Evolutionary conservation across 306 rosid genomes (phyloP).

Genomic region (Geum urbanum): DNA sequence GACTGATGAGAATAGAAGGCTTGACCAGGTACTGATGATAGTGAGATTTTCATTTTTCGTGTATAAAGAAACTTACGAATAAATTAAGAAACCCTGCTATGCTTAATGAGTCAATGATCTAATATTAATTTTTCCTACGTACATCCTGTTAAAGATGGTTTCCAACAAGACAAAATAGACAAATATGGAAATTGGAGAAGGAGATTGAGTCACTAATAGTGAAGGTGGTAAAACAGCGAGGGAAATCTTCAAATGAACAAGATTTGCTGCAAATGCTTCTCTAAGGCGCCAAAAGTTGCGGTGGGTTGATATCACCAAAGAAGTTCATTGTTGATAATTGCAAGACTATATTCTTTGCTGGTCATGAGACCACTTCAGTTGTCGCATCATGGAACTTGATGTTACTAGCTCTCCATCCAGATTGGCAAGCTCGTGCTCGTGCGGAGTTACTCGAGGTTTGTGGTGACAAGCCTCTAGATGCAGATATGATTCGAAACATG

Average conservation of each 20-base stretch:
- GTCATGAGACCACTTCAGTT: slow-evolving; percentile 31
- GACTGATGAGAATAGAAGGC: slow-evolving; percentile 40
- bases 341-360: slow-evolving; percentile 35
- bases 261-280: slow-evolving; percentile 70
- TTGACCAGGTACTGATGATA: neutral
- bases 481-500: slow-evolving; percentile 31
- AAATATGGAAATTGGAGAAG: slow-evolving; percentile 51
- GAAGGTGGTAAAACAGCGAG: slow-evolving; percentile 43
- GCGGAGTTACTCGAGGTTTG: slow-evolving; percentile 22
- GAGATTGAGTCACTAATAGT: slow-evolving; percentile 40
- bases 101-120: neutral
- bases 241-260: slow-evolving; percentile 27
- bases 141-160: slow-evolving; percentile 34
- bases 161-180: slow-evolving; percentile 52
- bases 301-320: slow-evolving; percentile 21
- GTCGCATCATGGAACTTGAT: slow-evolving; percentile 27
- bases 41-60: neutral
- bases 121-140: neutral
- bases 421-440: slow-evolving; percentile 34
- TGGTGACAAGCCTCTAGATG: slow-evolving; percentile 8
- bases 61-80: too few species aligned
- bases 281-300: slow-evolving; percentile 40
- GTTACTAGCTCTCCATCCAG: slow-evolving; percentile 31
- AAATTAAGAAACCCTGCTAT: too few species aligned
- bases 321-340: slow-evolving; percentile 49